phyloP scores from a whole-genome alignment of 805 yeast species.

The Schwanniomyces vanrijiae region DNA sequence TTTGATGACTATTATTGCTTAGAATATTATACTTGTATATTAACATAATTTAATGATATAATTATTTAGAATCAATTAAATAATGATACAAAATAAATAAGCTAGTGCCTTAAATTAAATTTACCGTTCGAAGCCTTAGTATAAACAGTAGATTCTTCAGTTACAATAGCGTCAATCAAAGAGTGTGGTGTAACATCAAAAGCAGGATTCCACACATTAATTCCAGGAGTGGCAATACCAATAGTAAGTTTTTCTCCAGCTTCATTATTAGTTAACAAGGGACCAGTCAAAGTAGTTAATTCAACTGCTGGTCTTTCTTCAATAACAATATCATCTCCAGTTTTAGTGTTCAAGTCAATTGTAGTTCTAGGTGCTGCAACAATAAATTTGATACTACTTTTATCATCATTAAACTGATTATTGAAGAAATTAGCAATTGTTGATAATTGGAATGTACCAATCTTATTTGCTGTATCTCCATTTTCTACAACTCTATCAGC shows the following conservation, averaged over 20 bases:
- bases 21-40: background rate
- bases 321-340: conserved; percentile 77
- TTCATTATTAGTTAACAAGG: conserved; percentile 24
- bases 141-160: conserved; percentile 64
- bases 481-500: conserved; percentile 92
- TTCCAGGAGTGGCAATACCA: conserved; percentile 81
- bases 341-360: conserved; percentile 63
- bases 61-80: background rate
- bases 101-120: conserved; percentile 39
- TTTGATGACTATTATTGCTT: background rate
- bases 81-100: background rate
- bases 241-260: conserved; percentile 50
- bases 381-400: conserved; percentile 62
- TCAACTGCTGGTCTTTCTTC: conserved; percentile 87
- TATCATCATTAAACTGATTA: conserved; percentile 8
- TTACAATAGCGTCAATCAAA: conserved; percentile 83
- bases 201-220: conserved; percentile 93
- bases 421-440: conserved; percentile 59
- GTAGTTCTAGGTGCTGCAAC: conserved; percentile 97
- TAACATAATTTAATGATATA: no score
- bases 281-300: conserved; percentile 73
- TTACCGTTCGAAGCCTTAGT: conserved; percentile 51
- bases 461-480: conserved; percentile 96
- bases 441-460: conserved; percentile 91
- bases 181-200: conserved; percentile 89